Percentiles rank a stretch among this genome's conserved stretches.
Evolutionary conservation across 495 filamentous ascomycete genomes (phyloP).

Genomic region (Pseudoneurospora amorphoporcata): DNA sequence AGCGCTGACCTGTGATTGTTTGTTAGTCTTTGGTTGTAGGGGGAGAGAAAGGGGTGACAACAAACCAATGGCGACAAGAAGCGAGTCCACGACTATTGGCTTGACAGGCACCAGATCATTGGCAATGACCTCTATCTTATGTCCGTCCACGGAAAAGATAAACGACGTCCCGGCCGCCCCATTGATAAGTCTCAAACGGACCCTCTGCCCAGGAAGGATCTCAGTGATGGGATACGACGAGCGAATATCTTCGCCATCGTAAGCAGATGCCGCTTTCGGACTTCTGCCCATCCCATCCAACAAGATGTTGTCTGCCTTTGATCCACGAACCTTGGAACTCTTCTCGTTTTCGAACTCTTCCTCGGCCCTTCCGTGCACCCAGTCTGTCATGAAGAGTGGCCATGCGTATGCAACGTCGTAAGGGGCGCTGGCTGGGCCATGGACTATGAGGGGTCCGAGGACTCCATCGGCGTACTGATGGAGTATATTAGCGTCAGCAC

Average conservation of each 20-base stretch:
- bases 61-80: conserved; percentile 45
- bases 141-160: neutral
- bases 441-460: conserved; percentile 39
- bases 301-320: conserved; percentile 16
- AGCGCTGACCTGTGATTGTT: conserved; percentile 35
- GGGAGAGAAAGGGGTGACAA: neutral
- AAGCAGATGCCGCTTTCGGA: neutral
- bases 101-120: neutral
- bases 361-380: conserved; percentile 22
- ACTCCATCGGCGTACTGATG: conserved; percentile 38
- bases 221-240: neutral
- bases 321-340: neutral
- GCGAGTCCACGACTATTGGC: conserved; percentile 18
- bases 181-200: neutral
- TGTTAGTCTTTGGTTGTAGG: neutral
- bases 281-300: conserved; percentile 21
- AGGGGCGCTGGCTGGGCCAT: conserved; percentile 37
- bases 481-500: neutral
- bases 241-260: neutral
- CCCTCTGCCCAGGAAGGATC: neutral
- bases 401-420: conserved; percentile 48
- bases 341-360: conserved; percentile 5
- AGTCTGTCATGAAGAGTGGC: conserved; percentile 23
- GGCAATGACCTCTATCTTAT: neutral
- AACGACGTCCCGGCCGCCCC: neutral